A percentile compares a stretch with the other conserved stretches of the same genome.
Evolutionary conservation across 1,284 basidiomycete species (phyloP).

Genomic region (Sparassis latifolia): DNA sequence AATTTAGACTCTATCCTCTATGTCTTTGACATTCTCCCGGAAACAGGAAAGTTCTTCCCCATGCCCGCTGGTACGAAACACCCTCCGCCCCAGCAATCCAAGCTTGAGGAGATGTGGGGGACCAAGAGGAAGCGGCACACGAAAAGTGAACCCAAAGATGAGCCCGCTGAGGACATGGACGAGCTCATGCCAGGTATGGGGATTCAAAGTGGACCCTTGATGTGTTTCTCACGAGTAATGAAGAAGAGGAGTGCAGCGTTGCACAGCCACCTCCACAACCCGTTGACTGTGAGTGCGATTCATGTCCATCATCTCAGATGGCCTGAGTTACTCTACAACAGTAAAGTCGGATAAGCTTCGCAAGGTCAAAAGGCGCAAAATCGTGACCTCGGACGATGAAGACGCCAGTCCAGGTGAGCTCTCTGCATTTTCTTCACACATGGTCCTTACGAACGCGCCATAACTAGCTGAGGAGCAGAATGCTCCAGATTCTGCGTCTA

Average conservation of each 20-base stretch:
- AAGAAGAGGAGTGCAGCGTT: constrained; percentile 19
- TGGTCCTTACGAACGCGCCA: neutral
- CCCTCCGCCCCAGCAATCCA: constrained; percentile 63
- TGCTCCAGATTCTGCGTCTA: neutral
- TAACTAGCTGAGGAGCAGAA: neutral
- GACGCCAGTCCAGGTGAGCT: constrained; percentile 12
- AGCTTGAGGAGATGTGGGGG: constrained; percentile 66
- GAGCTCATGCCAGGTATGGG: constrained; percentile 5
- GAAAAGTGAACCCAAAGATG: constrained; percentile 15
- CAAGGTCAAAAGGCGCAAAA: constrained; percentile 19
- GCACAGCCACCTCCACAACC: too few relatives aligned
- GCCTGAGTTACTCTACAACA: too few relatives aligned
- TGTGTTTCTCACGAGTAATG: neutral
- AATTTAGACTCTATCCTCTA: neutral
- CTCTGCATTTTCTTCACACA: neutral
- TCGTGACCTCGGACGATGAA: constrained; percentile 55
- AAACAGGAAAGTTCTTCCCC: constrained; percentile 59
- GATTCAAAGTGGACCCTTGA: neutral
- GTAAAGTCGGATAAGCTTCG: neutral
- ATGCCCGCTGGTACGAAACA: constrained; percentile 60
- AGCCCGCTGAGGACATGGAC: constrained; percentile 1
- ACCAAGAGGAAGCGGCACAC: constrained; percentile 37
- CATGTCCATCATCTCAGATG: too few relatives aligned
- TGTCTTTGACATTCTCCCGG: neutral
- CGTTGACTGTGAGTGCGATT: too few relatives aligned